Percentiles rank a stretch among this genome's conserved stretches.
These are phyloP conservation scores for Moniliella sp. DNA, from an alignment of 1,284 basidiomycete species.

Conservation along the genomic window DNA sequence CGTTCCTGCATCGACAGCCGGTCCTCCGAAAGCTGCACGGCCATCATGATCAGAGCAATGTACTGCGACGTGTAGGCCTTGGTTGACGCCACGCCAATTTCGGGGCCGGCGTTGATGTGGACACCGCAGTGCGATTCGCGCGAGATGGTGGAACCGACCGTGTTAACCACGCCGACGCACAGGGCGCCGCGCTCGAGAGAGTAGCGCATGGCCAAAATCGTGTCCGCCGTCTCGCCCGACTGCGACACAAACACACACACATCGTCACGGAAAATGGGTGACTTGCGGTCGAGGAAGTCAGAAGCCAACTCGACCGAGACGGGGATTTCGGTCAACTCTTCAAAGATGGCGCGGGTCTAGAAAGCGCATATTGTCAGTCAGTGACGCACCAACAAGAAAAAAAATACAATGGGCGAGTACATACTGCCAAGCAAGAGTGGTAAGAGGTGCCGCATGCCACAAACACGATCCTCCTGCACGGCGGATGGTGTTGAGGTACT, in stretches of 20 bases:
- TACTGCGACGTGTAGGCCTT: conserved; percentile 99
- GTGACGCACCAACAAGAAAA: neutral
- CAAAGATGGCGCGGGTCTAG: conserved; percentile 73
- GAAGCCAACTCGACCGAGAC: conserved; percentile 90
- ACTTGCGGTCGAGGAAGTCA: conserved; percentile 95
- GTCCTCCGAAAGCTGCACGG: conserved; percentile 87
- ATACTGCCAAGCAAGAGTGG: conserved; percentile 71
- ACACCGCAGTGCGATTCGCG: conserved; percentile 98
- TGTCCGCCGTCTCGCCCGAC: conserved; percentile 95
- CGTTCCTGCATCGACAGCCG: conserved; percentile 75
- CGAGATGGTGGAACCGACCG: conserved; percentile 90
- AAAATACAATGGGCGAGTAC: conserved; percentile 6
- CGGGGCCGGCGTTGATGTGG: conserved; percentile 96
- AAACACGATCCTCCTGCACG: conserved; percentile 83
- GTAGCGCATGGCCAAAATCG: conserved; percentile 84
- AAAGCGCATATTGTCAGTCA: too few species aligned
- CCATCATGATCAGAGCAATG: conserved; percentile 93
- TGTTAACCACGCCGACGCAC: conserved; percentile 85
- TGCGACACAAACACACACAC: conserved; percentile 91
- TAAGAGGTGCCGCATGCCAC: conserved; percentile 93
- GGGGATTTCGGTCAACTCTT: conserved; percentile 90
- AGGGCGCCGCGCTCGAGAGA: conserved; percentile 81
- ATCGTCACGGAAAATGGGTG: conserved; percentile 98
- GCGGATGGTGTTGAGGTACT: conserved; percentile 88
- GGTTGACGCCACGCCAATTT: conserved; percentile 98